These are phyloP conservation scores for Salvia sclarea DNA, from an alignment of 305 asterid genomes.

Conservation along the genomic window DNA sequence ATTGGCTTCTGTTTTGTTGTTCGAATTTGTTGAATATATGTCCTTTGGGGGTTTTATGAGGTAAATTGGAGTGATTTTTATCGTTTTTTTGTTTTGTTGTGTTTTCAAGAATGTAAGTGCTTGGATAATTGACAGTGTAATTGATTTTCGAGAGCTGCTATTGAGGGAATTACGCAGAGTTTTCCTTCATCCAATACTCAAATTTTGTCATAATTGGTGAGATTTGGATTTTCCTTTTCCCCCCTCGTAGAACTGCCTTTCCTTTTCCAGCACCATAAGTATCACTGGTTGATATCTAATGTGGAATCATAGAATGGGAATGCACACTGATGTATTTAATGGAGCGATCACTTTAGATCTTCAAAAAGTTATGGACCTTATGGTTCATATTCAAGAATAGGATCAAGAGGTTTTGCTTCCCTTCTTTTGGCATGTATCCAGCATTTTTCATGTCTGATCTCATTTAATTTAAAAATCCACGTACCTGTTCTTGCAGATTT, in stretches of 20 bases:
- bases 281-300: neutral
- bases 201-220: constrained; percentile 15
- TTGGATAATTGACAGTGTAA: constrained; percentile 15
- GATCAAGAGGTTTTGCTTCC: no score
- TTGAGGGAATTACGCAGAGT: constrained; percentile 17
- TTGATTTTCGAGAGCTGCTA: neutral
- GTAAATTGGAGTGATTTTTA: neutral
- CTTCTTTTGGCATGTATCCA: neutral
- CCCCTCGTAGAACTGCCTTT: neutral
- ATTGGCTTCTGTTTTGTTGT: neutral
- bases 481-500: neutral
- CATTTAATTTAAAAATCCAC: neutral
- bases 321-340: constrained; percentile 9
- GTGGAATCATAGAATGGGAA: constrained; percentile 8
- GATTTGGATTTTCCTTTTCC: constrained; percentile 12
- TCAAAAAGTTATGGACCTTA: neutral
- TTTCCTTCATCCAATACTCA: constrained; percentile 14
- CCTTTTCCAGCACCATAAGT: neutral
- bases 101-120: neutral
- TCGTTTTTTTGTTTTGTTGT: neutral
- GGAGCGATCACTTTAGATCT: constrained; percentile 14
- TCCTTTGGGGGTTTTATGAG: neutral
- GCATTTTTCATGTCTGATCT: neutral
- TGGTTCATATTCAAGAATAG: neutral
- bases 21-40: constrained; percentile 4